Evolutionary conservation across 2,329 filamentous ascomycete genomes (phyloP).

Genomic region (Arthrocladium fulminans): DNA sequence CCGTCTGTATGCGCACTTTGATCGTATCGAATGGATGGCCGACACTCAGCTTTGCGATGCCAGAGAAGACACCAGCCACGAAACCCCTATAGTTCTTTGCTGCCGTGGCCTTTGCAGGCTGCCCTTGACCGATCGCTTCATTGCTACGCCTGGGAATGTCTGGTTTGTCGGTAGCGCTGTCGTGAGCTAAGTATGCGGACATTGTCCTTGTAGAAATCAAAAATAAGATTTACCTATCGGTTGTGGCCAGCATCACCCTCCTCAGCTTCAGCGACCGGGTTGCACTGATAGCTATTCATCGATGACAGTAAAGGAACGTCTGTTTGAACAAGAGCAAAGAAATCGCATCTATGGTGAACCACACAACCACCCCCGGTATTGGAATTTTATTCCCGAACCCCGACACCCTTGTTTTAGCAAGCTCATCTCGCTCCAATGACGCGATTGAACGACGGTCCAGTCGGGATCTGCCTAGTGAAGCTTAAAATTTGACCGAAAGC

Average conservation of each 20-base stretch:
- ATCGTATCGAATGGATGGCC: conserved; percentile 74
- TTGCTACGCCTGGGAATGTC: conserved; percentile 2
- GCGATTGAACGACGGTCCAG: background rate
- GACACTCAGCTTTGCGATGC: conserved; percentile 68
- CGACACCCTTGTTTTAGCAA: background rate
- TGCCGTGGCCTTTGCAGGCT: conserved; percentile 8
- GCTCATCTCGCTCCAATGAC: background rate
- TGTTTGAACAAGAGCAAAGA: background rate
- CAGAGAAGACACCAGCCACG: conserved; percentile 90
- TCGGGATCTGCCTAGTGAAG: background rate
- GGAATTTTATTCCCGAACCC: background rate
- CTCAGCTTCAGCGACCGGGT: background rate
- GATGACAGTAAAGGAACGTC: background rate
- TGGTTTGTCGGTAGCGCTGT: conserved; percentile 5
- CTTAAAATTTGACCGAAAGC: background rate
- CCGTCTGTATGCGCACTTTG: conserved; percentile 92
- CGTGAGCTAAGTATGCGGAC: background rate
- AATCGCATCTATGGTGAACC: background rate
- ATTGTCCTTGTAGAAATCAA: too few species aligned
- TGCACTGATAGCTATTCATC: background rate
- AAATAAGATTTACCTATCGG: conserved; percentile 5
- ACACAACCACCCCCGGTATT: too few species aligned
- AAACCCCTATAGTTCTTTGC: conserved; percentile 78
- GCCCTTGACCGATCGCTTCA: conserved; percentile 10
- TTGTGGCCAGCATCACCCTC: conserved; percentile 8